Conservation (phyloP, 495 filamentous ascomycete species). For the Podospora pseudoanserina region DNA sequence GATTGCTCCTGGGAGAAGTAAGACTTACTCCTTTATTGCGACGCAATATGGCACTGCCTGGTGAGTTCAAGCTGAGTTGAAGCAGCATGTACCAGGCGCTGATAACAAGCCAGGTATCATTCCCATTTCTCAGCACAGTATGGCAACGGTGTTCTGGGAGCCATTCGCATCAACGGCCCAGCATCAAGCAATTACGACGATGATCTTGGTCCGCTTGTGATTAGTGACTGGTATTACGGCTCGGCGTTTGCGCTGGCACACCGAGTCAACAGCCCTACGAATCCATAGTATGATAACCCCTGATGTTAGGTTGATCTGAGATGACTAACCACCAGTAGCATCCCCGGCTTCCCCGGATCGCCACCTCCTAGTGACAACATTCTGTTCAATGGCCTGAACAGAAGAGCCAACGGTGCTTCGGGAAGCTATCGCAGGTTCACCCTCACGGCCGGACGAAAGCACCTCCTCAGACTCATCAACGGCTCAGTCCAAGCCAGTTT, state of each 20-base stretch:
- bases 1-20: conserved; percentile 40
- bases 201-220: conserved; percentile 43
- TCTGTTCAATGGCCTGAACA: conserved; percentile 40
- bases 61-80: conserved; percentile 9
- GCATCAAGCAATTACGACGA: conserved; percentile 49
- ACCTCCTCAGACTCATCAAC: conserved; percentile 58
- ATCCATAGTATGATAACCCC: conserved; percentile 17
- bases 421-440: conserved; percentile 33
- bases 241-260: conserved; percentile 23
- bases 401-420: conserved; percentile 28
- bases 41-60: conserved; percentile 47
- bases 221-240: conserved; percentile 45
- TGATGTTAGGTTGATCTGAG: background rate
- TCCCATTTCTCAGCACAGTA: conserved; percentile 55
- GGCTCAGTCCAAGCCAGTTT: conserved; percentile 48
- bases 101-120: conserved; percentile 44
- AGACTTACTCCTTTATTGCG: conserved; percentile 48
- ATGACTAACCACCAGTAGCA: background rate
- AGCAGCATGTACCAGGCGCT: background rate
- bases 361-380: conserved; percentile 32
- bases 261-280: conserved; percentile 24
- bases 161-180: conserved; percentile 57
- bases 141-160: conserved; percentile 45
- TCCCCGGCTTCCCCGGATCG: conserved; percentile 32
- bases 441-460: conserved; percentile 43